Evolutionary conservation across 148 eudicot species (phyloP), one percentile per base, ranked within the genome.

Genomic region (Amaranthus hypochondriacus): DNA sequence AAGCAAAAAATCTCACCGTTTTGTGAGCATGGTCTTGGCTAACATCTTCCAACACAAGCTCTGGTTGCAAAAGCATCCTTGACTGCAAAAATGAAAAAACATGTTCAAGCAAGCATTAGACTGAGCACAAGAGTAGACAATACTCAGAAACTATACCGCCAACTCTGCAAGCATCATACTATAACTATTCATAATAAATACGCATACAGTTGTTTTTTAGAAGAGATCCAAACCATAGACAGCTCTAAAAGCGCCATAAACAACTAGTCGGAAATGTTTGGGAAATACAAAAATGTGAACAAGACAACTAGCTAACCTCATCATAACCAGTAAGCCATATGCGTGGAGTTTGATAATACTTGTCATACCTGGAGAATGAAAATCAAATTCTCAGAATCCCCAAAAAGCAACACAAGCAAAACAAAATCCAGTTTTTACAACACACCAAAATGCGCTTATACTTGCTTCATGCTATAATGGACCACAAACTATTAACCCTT

Each of bases 271-370:
- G 6, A 49, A 18, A 69, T 56, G 18, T 39, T 70, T 50, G 44
- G 55, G 48, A 58, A 57, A 50, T 12, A 62, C 39, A 58, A 10
- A n/a, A 3, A 10, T 49, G 52, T 48, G 39, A 44, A 70, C 44
- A 71, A 42, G 54, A 73, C 69, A 62, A 59, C 52, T 48, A 72
- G 84, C 90, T 51, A 62, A 95, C 98, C 98, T 95, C 98, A 79
- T 95, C 98, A 86, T 95, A 95, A 56, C 98, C 97, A 80, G 98
- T 92, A 83, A 95, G 98, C 98, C 98, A 95, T 44, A 95, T 88
- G 56, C 97, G 98, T 77, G 97, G 98, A 79, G 98, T 95, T 81
- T 92, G 98, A 81, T 95, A 95, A 79, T 95, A 95, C 75, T 95
- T 95, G 80, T 95, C 98, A 79, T 95, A 95, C 85, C 98, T 95